Conservation (phyloP, 495 filamentous ascomycete genomes). For the Tuber brumale region DNA sequence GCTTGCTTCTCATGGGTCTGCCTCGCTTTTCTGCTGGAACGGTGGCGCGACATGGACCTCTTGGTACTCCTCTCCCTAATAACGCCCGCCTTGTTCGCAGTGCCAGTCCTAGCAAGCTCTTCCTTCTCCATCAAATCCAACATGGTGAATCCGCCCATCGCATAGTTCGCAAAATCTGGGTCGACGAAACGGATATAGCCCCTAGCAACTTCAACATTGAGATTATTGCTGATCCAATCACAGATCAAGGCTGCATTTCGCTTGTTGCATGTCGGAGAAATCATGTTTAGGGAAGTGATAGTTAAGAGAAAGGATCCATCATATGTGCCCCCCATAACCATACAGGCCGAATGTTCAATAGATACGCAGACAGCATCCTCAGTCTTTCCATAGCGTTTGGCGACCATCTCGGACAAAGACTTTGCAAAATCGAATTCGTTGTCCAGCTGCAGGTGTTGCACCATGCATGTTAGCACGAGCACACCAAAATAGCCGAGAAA, state of each 20-base stretch:
- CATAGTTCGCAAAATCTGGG: slow-evolving; percentile 36
- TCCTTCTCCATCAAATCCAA: slow-evolving; percentile 40
- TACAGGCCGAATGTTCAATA: slow-evolving; percentile 64
- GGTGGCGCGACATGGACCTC: slow-evolving; percentile 32
- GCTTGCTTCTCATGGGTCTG: slow-evolving; percentile 22
- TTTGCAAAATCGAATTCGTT: slow-evolving; percentile 65
- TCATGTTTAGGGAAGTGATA: slow-evolving; percentile 61
- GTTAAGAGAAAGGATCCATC: slow-evolving; percentile 77
- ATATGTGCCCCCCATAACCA: slow-evolving; percentile 65
- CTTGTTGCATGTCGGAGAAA: slow-evolving; percentile 72
- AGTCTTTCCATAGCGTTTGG: slow-evolving; percentile 64
- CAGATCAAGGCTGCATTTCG: slow-evolving; percentile 73
- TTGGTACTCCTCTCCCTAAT: slow-evolving; percentile 34
- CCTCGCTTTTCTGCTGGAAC: slow-evolving; percentile 28
- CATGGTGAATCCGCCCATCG: slow-evolving; percentile 36
- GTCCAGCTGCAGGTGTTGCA: slow-evolving; percentile 49
- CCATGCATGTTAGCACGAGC: slow-evolving; percentile 14
- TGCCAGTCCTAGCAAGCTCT: slow-evolving; percentile 29
- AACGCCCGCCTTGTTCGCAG: slow-evolving; percentile 26
- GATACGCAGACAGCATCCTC: slow-evolving; percentile 65
- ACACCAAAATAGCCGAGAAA: neutral
- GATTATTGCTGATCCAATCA: slow-evolving; percentile 57
- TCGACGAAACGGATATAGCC: slow-evolving; percentile 65
- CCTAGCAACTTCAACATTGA: slow-evolving; percentile 57
- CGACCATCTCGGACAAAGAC: slow-evolving; percentile 61